These are phyloP conservation scores for Rosa lucieae DNA, from an alignment of 306 rosid genomes.

Conservation along the genomic window DNA sequence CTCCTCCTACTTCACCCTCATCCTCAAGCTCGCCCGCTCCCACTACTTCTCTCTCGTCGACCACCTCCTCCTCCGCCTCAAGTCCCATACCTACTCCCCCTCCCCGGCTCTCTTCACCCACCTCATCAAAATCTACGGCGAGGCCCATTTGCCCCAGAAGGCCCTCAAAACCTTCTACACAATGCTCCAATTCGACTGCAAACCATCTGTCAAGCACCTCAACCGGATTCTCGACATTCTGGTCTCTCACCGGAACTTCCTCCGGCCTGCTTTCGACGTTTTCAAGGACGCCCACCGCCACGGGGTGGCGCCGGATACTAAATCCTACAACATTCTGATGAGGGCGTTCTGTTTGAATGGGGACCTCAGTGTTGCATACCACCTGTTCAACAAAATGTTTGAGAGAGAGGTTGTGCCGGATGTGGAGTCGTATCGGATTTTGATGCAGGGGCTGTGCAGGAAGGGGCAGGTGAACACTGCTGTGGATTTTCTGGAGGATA, in stretches of 20 bases:
- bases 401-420: constrained; percentile 67
- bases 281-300: constrained; percentile 62
- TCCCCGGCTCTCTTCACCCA: constrained; percentile 55
- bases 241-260: constrained; percentile 47
- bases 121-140: constrained; percentile 63
- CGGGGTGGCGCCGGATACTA: constrained; percentile 53
- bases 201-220: constrained; percentile 68
- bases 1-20: constrained; percentile 57
- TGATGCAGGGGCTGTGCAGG: constrained; percentile 88
- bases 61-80: constrained; percentile 52
- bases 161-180: constrained; percentile 64
- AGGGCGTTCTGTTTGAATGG: constrained; percentile 63
- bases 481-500: constrained; percentile 75
- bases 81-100: constrained; percentile 36
- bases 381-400: constrained; percentile 76
- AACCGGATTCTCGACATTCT: constrained; percentile 65
- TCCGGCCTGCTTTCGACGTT: constrained; percentile 60
- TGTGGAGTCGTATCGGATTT: constrained; percentile 67
- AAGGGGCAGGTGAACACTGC: constrained; percentile 77
- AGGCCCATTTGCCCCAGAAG: constrained; percentile 62
- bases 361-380: constrained; percentile 71
- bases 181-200: constrained; percentile 54
- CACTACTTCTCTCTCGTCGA: constrained; percentile 62
- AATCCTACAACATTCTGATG: constrained; percentile 72
- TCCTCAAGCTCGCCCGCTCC: constrained; percentile 74